Conservation (phyloP, 441 rosid species). For the Kokia cookei region DNA sequence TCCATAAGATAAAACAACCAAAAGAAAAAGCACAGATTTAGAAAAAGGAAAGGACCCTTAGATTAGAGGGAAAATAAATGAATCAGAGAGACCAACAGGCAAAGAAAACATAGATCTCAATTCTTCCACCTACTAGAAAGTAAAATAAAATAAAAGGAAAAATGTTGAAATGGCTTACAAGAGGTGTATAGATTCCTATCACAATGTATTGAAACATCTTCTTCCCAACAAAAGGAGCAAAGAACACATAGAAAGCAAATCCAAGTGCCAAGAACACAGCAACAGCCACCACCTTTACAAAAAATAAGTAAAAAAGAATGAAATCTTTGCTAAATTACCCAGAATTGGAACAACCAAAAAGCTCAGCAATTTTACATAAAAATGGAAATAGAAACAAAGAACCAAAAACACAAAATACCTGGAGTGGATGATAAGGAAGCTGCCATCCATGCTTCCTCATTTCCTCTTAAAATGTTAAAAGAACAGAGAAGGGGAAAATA, state of each 20-base stretch:
- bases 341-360: constrained; percentile 12
- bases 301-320: not conserved
- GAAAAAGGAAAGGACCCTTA: constrained; percentile 18
- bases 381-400: not conserved
- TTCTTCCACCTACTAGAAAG: constrained; percentile 3
- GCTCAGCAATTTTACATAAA: not conserved
- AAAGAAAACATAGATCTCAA: constrained; percentile 46
- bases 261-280: constrained; percentile 97
- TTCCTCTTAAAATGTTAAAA: constrained; percentile 22
- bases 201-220: constrained; percentile 67
- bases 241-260: constrained; percentile 97
- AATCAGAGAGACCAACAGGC: constrained; percentile 19
- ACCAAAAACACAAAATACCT: constrained; percentile 32
- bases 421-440: constrained; percentile 97
- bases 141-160: not conserved
- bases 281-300: constrained; percentile 89
- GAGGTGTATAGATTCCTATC: constrained; percentile 92
- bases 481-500: constrained; percentile 4
- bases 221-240: constrained; percentile 95
- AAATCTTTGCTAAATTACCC: constrained; percentile 16
- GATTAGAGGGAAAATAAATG: constrained; percentile 4
- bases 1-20: constrained; percentile 13
- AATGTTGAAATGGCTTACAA: constrained; percentile 42
- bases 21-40: constrained; percentile 14
- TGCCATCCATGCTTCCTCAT: constrained; percentile 99